These are phyloP conservation scores for Coleophoma eucalyptorum DNA, from an alignment of 2,329 filamentous ascomycete species.

Conservation along the genomic window DNA sequence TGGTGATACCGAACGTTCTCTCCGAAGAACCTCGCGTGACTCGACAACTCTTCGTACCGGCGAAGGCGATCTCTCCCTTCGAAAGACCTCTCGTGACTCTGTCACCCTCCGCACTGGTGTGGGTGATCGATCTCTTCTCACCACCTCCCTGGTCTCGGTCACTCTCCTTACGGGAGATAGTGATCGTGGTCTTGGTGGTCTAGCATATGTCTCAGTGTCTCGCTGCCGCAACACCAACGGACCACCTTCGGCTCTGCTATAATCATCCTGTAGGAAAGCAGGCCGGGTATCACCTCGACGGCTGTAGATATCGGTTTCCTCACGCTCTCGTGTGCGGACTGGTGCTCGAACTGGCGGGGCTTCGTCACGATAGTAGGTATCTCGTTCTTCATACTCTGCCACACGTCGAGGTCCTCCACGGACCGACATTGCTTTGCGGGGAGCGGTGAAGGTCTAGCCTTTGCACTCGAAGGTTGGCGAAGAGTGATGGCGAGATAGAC, in stretches of 20 bases:
- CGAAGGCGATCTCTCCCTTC: conserved; percentile 3
- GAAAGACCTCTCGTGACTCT: neutral
- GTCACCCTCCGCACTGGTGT: conserved; percentile 16
- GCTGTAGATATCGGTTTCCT: conserved; percentile 21
- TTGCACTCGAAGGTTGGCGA: conserved; percentile 8
- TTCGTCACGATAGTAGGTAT: conserved; percentile 20
- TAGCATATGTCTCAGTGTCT: conserved; percentile 19
- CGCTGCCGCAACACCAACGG: conserved; percentile 25
- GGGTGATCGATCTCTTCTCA: conserved; percentile 19
- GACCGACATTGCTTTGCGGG: conserved; percentile 12
- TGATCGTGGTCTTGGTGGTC: conserved; percentile 23
- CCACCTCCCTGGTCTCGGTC: conserved; percentile 20
- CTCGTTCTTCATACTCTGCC: conserved; percentile 20
- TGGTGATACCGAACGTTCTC: neutral
- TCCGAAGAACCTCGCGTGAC: neutral
- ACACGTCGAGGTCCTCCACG: conserved; percentile 9
- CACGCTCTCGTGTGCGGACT: conserved; percentile 18
- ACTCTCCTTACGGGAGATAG: conserved; percentile 25
- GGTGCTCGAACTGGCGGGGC: conserved; percentile 9
- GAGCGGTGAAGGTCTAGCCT: conserved; percentile 6
- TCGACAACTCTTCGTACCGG: conserved; percentile 2
- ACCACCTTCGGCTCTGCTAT: conserved; percentile 14
- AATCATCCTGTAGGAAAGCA: conserved; percentile 26
- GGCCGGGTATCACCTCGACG: conserved; percentile 18
- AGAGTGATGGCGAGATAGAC: neutral